Evolutionary conservation across 805 yeast genomes (phyloP).

Genomic region (Ogataea nakhonphanomensis): DNA sequence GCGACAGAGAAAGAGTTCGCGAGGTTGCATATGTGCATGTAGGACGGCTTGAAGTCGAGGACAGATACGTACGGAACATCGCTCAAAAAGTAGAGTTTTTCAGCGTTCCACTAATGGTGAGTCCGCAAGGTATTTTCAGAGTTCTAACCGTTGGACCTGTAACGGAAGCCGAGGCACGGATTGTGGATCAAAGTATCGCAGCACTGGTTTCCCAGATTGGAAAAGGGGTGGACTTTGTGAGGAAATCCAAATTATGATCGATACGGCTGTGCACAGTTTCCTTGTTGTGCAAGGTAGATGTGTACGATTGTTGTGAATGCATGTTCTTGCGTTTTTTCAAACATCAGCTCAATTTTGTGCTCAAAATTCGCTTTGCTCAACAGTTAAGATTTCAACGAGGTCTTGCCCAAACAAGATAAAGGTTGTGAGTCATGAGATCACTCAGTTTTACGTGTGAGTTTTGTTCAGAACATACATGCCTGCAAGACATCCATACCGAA

Average conservation of each 20-base stretch:
- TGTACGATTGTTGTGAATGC: too few species aligned
- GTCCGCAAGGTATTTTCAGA: slow-evolving; percentile 49
- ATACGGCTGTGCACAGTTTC: not conserved
- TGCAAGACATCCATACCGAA: too few species aligned
- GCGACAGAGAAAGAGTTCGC: slow-evolving; percentile 58
- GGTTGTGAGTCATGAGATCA: too few species aligned
- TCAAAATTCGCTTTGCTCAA: too few species aligned
- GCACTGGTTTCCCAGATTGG: slow-evolving; percentile 19
- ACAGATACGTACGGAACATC: slow-evolving; percentile 42
- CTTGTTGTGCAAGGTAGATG: not conserved
- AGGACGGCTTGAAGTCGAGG: slow-evolving; percentile 30
- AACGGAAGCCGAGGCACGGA: too few species aligned
- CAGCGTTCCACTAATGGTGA: slow-evolving; percentile 58
- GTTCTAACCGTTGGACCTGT: slow-evolving; percentile 30
- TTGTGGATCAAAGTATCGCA: slow-evolving; percentile 11
- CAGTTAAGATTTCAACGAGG: too few species aligned
- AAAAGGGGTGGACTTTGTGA: slow-evolving; percentile 25
- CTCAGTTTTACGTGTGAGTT: too few species aligned
- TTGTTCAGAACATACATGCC: too few species aligned
- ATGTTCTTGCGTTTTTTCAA: not conserved
- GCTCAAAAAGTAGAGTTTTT: slow-evolving; percentile 44
- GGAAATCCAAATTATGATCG: slow-evolving; percentile 15
- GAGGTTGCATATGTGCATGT: slow-evolving; percentile 63
- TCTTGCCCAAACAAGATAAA: too few species aligned
- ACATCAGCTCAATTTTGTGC: too few species aligned